phyloP scores from a whole-genome alignment of 768 basidiomycete genomes.

The Xerocomellus amylosporus region DNA sequence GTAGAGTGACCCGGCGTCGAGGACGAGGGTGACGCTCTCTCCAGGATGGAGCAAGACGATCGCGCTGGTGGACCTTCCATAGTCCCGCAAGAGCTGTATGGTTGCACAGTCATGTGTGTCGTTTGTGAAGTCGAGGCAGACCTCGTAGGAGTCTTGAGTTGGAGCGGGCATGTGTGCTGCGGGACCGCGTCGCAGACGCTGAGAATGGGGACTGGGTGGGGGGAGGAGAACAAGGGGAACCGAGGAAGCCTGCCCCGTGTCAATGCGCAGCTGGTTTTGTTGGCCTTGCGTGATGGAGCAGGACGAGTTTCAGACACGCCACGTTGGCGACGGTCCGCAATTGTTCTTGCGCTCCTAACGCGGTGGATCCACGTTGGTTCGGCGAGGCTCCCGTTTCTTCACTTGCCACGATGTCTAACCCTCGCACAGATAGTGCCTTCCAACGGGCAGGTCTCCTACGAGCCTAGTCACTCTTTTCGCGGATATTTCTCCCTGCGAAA shows the following conservation, averaged over 20 bases:
- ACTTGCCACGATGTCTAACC: conserved; percentile 19
- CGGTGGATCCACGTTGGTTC: conserved; percentile 30
- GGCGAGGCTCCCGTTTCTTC: conserved; percentile 28
- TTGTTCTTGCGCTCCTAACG: conserved; percentile 30
- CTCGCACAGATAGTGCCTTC: conserved; percentile 16
- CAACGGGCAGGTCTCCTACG: conserved; percentile 31
- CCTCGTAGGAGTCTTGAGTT: conserved; percentile 54
- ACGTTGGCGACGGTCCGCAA: conserved; percentile 23
- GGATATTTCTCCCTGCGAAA: conserved; percentile 38
- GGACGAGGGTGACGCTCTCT: conserved; percentile 62
- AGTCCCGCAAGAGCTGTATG: conserved; percentile 62
- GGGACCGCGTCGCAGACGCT: conserved; percentile 36
- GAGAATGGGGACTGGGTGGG: conserved; percentile 12
- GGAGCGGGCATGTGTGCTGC: conserved; percentile 51
- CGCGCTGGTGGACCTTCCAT: conserved; percentile 52
- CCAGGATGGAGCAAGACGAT: conserved; percentile 58
- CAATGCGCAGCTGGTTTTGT: conserved; percentile 31
- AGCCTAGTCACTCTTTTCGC: conserved; percentile 30
- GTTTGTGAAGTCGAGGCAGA: conserved; percentile 67
- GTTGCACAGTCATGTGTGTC: conserved; percentile 64
- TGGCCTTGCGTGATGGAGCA: conserved; percentile 30
- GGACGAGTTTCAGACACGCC: conserved; percentile 27
- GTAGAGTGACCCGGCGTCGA: conserved; percentile 68
- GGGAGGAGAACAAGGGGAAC: conserved; percentile 15
- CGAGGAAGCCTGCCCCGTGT: conserved; percentile 26